Evolutionary conservation across 331 rosid species (phyloP).

Genomic region (Acacia pycnantha): DNA sequence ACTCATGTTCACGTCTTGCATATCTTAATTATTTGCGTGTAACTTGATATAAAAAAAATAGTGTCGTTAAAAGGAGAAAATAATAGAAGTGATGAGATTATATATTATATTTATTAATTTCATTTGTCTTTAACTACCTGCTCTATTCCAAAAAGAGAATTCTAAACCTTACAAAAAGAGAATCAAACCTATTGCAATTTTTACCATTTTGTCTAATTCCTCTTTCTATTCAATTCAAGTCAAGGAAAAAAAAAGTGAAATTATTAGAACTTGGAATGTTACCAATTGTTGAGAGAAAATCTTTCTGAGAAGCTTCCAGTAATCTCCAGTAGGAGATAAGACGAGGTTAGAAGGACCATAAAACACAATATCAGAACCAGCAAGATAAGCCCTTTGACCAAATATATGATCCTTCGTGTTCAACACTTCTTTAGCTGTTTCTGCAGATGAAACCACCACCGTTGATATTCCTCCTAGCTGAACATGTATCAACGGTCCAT

Average conservation of each 20-base stretch:
- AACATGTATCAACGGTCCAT: conserved; percentile 44
- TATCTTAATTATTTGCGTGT: neutral
- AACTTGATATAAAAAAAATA: neutral
- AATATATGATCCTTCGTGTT: conserved; percentile 33
- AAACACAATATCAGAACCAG: conserved; percentile 27
- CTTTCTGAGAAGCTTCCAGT: conserved; percentile 47
- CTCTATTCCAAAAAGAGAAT: neutral
- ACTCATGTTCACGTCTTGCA: neutral
- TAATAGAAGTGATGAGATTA: neutral
- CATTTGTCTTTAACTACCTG: neutral
- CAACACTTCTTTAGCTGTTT: conserved; percentile 30
- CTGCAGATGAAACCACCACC: conserved; percentile 38
- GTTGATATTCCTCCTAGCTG: conserved; percentile 37
- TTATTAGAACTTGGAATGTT: neutral
- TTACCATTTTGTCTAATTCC: neutral
- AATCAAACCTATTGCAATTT: neutral
- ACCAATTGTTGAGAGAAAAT: neutral
- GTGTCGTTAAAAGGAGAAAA: neutral
- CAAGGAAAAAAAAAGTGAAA: neutral
- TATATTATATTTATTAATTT: neutral
- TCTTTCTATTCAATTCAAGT: neutral
- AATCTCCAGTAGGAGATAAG: conserved; percentile 34
- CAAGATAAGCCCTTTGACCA: conserved; percentile 28
- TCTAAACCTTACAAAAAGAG: too few relatives aligned
- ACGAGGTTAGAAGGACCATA: conserved; percentile 29